Conservation (phyloP, 2,329 filamentous ascomycete genomes). For the Aspergillus luchuensis region DNA sequence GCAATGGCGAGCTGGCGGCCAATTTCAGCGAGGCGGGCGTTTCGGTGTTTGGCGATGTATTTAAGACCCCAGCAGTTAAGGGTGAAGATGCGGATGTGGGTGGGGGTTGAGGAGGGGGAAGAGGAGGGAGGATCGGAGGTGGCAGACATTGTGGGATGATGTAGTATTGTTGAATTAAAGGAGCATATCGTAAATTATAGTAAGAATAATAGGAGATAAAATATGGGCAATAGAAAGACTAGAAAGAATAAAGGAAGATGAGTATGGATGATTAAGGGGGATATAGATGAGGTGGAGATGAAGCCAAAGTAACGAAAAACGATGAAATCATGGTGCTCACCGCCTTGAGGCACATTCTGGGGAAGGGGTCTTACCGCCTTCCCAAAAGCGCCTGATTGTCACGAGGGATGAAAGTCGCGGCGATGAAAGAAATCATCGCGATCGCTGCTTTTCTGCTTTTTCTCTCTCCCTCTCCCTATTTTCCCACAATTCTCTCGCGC, state of each 20-base stretch:
- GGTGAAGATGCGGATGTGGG: slow-evolving; percentile 75
- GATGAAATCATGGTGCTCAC: slow-evolving; percentile 14
- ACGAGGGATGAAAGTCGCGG: slow-evolving; percentile 5
- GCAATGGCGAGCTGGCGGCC: slow-evolving; percentile 73
- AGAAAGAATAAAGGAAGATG: neutral
- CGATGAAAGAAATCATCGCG: slow-evolving; percentile 7
- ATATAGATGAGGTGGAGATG: neutral
- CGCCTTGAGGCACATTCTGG: neutral
- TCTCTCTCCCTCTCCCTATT: neutral
- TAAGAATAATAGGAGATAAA: neutral
- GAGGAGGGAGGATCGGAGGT: slow-evolving; percentile 39
- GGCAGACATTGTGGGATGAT: neutral
- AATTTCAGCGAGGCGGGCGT: slow-evolving; percentile 79
- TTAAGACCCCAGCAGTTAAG: slow-evolving; percentile 98
- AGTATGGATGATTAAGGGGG: neutral
- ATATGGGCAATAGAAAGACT: no score
- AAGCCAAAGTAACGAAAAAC: neutral
- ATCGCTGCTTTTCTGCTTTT: neutral
- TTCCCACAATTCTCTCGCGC: neutral
- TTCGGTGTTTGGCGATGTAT: slow-evolving; percentile 75
- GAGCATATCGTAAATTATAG: neutral
- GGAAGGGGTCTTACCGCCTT: neutral
- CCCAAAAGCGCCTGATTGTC: slow-evolving; percentile 5
- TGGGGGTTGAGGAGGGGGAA: slow-evolving; percentile 45
- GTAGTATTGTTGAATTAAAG: no score